phyloP scores from a whole-genome alignment of 176 grass and related monocot genomes.

The Oropetium thomaeum region DNA sequence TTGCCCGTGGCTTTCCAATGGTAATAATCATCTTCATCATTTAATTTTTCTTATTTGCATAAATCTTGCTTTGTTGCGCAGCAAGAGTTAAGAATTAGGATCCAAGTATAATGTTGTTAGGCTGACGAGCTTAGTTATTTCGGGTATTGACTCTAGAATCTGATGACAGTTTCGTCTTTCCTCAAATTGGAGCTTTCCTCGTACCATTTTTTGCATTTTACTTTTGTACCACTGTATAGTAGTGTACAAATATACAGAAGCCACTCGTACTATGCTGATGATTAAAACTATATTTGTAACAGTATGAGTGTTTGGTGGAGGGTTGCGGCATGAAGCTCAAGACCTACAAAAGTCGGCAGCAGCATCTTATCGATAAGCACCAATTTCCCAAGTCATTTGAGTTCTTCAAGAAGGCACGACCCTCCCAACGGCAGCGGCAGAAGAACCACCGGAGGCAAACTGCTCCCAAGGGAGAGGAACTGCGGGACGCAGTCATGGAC shows the following conservation, averaged over 20 bases:
- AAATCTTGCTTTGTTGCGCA: neutral
- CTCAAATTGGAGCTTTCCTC: neutral
- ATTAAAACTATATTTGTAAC: slow-evolving; percentile 5
- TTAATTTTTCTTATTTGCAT: neutral
- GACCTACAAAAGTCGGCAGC: slow-evolving; percentile 74
- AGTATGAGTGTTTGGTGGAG: slow-evolving; percentile 98
- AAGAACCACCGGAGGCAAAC: slow-evolving; percentile 51
- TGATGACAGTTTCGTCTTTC: neutral
- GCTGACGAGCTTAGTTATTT: neutral
- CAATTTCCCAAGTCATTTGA: slow-evolving; percentile 80
- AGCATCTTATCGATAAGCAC: slow-evolving; percentile 89
- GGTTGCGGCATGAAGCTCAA: slow-evolving; percentile 78
- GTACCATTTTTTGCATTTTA: neutral
- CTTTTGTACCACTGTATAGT: neutral
- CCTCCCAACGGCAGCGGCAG: slow-evolving; percentile 70
- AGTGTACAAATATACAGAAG: slow-evolving; percentile 1
- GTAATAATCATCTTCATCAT: slow-evolving; percentile 41
- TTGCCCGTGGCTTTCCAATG: slow-evolving; percentile 86
- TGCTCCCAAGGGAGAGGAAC: slow-evolving; percentile 34
- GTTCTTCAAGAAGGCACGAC: slow-evolving; percentile 73
- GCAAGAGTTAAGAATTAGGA: neutral
- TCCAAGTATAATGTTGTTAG: neutral
- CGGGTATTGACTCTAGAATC: neutral
- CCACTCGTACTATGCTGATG: neutral
- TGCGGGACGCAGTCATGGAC: slow-evolving; percentile 47